Evolutionary conservation across 768 basidiomycete species (phyloP).

Genomic region (Hortiboletus flavorubellus): DNA sequence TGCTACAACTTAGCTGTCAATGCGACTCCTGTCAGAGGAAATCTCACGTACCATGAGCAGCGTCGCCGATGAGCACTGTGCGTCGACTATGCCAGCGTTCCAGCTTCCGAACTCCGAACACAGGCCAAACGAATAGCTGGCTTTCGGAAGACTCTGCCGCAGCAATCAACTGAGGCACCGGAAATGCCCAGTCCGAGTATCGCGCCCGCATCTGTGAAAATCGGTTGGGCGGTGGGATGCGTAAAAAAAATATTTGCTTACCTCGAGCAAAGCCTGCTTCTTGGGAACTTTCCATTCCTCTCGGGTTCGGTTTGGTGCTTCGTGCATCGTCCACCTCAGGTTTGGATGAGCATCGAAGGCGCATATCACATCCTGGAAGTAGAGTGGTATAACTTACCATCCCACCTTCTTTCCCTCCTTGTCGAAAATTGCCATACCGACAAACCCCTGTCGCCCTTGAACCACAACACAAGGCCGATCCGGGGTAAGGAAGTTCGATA

Average conservation of each 20-base stretch:
- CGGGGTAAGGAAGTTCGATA: constrained; percentile 16
- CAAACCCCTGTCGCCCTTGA: constrained; percentile 25
- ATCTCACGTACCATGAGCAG: constrained; percentile 27
- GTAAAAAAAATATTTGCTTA: background rate
- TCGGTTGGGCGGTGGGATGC: background rate
- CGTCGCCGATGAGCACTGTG: constrained; percentile 31
- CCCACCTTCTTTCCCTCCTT: constrained; percentile 21
- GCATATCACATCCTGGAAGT: background rate
- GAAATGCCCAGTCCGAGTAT: constrained; percentile 28
- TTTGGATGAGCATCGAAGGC: background rate
- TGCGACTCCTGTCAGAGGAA: background rate
- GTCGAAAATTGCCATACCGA: constrained; percentile 29
- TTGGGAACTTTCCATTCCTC: constrained; percentile 30
- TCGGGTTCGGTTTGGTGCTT: constrained; percentile 23
- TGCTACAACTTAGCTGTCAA: constrained; percentile 11
- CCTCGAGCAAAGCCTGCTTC: constrained; percentile 20
- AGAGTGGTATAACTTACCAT: constrained; percentile 16
- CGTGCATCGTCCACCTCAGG: constrained; percentile 30
- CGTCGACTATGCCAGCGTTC: constrained; percentile 24
- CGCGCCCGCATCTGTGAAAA: constrained; percentile 22
- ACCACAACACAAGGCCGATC: constrained; percentile 30
- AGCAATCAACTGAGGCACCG: constrained; percentile 26
- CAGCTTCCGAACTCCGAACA: constrained; percentile 25
- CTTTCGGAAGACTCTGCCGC: constrained; percentile 15
- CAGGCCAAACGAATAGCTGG: constrained; percentile 27